A percentile compares a stretch with the other conserved stretches of the same genome.
Evolutionary conservation across 352 stramenopile genomes (phyloP).

Genomic region (Lagenidium giganteum): DNA sequence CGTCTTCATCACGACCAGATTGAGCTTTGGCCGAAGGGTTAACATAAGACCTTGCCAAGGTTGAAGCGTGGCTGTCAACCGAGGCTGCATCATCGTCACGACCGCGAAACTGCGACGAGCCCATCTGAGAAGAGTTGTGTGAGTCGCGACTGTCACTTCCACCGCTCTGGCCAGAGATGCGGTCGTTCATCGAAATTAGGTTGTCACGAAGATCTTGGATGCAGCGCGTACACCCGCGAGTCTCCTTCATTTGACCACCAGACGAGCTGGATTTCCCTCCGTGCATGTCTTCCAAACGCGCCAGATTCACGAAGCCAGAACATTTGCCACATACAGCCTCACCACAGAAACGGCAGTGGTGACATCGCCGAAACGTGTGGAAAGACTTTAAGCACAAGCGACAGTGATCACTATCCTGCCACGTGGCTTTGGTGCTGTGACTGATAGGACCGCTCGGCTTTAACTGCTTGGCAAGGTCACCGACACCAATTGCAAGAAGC

Average conservation of each 20-base stretch:
- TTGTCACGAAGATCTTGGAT: slow-evolving; percentile 6
- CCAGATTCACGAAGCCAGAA: slow-evolving; percentile 47
- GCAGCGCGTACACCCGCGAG: slow-evolving; percentile 13
- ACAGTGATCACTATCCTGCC: slow-evolving; percentile 62
- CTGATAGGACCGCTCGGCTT: slow-evolving; percentile 14
- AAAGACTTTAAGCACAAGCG: slow-evolving; percentile 58
- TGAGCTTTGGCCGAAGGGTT: too few relatives aligned
- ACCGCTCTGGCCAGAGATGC: too few relatives aligned
- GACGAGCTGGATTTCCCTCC: background rate
- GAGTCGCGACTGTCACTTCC: too few relatives aligned
- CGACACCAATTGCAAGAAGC: slow-evolving; percentile 21
- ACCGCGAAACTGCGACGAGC: too few relatives aligned
- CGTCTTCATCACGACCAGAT: too few relatives aligned
- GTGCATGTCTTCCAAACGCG: slow-evolving; percentile 24
- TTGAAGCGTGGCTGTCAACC: too few relatives aligned
- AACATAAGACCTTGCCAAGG: too few relatives aligned
- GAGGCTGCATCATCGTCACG: too few relatives aligned
- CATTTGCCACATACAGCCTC: slow-evolving; percentile 61
- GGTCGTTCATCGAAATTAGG: too few relatives aligned
- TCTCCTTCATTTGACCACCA: slow-evolving; percentile 3
- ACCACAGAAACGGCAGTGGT: slow-evolving; percentile 71
- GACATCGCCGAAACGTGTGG: slow-evolving; percentile 50
- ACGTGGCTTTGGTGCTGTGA: slow-evolving; percentile 32
- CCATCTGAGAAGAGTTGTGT: too few relatives aligned
- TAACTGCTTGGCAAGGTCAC: slow-evolving; percentile 31